Percentiles rank a stretch among this genome's conserved stretches.
These are phyloP conservation scores for Daldinia childiae DNA, from an alignment of 495 filamentous ascomycete species.

Conservation along the genomic window DNA sequence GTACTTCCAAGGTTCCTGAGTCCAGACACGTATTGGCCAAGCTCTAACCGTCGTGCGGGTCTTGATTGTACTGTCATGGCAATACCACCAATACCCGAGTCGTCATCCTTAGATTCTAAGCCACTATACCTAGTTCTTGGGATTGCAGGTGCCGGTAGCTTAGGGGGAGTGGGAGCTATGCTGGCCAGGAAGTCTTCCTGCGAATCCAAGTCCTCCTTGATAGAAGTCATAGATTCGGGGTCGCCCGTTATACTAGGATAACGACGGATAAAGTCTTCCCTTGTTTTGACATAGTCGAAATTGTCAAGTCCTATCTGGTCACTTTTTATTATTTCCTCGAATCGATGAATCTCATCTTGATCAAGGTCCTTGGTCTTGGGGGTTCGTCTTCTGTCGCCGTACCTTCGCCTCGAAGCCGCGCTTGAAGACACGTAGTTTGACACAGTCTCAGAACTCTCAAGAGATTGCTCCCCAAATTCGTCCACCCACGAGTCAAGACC, in stretches of 20 bases:
- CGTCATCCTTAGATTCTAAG: conserved; percentile 68
- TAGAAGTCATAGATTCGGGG: conserved; percentile 78
- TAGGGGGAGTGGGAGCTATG: conserved; percentile 56
- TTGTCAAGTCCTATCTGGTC: conserved; percentile 55
- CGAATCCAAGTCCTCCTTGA: conserved; percentile 7
- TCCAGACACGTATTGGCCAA: conserved; percentile 62
- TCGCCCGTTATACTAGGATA: conserved; percentile 76
- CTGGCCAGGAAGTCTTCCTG: conserved; percentile 48
- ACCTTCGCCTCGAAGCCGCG: conserved; percentile 17
- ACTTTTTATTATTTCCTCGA: conserved; percentile 53
- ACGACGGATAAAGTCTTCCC: conserved; percentile 82
- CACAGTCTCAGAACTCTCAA: conserved; percentile 53
- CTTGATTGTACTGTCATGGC: conserved; percentile 42
- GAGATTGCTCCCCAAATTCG: conserved; percentile 73
- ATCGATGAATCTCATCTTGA: conserved; percentile 52
- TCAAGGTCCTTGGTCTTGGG: conserved; percentile 38
- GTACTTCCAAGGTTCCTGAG: conserved; percentile 61
- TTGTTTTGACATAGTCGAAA: conserved; percentile 58
- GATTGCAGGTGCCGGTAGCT: conserved; percentile 83
- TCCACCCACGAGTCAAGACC: conserved; percentile 88
- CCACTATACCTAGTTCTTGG: conserved; percentile 90
- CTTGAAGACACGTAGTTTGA: conserved; percentile 41
- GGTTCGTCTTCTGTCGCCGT: conserved; percentile 22
- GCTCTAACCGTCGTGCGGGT: neutral
- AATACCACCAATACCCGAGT: conserved; percentile 46